Percentiles rank a stretch among this genome's conserved stretches.
phyloP scores from a whole-genome alignment of 306 rosid species.

The Ochetophila trinervis region DNA sequence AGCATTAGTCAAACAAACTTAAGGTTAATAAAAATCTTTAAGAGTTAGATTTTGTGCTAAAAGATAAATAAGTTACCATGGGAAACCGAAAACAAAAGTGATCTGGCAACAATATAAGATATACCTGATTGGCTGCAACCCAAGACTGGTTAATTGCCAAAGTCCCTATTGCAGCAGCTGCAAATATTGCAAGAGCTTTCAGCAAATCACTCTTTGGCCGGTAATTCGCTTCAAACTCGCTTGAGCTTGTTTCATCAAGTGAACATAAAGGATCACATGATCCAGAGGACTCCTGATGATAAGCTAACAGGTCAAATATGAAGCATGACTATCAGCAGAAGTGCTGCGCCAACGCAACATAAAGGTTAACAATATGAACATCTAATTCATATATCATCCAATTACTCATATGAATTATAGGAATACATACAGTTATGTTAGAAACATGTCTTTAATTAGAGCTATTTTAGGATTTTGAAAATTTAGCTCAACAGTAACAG shows the following conservation, averaged over 20 bases:
- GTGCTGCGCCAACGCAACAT: slow-evolving; percentile 8
- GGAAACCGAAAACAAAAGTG: slow-evolving; percentile 10
- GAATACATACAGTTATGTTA: neutral
- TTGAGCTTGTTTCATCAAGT: slow-evolving; percentile 66
- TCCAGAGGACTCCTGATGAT: slow-evolving; percentile 59
- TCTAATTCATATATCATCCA: neutral
- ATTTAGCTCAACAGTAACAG: neutral
- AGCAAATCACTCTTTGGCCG: slow-evolving; percentile 79
- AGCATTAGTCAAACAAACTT: slow-evolving; percentile 16
- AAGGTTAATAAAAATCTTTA: slow-evolving; percentile 12
- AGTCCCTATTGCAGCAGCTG: slow-evolving; percentile 62
- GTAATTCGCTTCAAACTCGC: slow-evolving; percentile 54
- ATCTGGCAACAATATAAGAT: slow-evolving; percentile 20
- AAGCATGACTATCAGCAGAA: slow-evolving; percentile 17
- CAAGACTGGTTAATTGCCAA: slow-evolving; percentile 89
- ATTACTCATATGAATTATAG: neutral
- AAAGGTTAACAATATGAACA: slow-evolving; percentile 10
- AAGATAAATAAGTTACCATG: slow-evolving; percentile 7
- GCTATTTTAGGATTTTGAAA: neutral
- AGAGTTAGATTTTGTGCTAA: neutral
- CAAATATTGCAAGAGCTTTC: slow-evolving; percentile 79
- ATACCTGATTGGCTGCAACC: slow-evolving; percentile 95
- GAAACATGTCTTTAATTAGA: neutral
- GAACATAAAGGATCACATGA: slow-evolving; percentile 82
- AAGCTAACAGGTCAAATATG: slow-evolving; percentile 25